Conservation (phyloP, 495 filamentous ascomycete species). For the Pseudevernia furfuracea region DNA sequence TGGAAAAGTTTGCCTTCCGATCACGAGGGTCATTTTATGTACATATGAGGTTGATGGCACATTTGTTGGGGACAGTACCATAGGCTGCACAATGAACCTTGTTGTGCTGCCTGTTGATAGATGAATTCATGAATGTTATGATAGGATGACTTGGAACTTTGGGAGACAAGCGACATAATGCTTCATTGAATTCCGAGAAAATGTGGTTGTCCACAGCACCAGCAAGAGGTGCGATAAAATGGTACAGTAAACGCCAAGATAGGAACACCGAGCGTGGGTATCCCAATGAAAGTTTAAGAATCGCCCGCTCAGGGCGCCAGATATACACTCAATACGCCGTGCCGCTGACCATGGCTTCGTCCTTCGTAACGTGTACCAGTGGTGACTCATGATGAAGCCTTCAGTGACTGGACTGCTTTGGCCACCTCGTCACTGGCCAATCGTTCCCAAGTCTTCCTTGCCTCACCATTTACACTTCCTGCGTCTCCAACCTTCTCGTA, state of each 20-base stretch:
- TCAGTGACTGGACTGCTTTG: slow-evolving; percentile 45
- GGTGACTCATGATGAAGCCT: slow-evolving; percentile 4
- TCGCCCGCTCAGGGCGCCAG: slow-evolving; percentile 6
- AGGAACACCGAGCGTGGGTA: not conserved
- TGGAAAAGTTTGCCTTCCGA: not conserved
- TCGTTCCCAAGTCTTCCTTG: slow-evolving; percentile 56
- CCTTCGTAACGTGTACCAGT: not conserved
- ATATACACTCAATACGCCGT: slow-evolving; percentile 1
- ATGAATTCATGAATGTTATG: not conserved
- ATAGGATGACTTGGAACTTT: not conserved
- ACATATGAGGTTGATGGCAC: not conserved
- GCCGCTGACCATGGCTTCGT: slow-evolving; percentile 6
- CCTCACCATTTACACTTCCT: slow-evolving; percentile 47
- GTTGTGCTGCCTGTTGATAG: not conserved
- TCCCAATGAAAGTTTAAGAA: not conserved
- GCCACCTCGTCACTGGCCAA: slow-evolving; percentile 68
- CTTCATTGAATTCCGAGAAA: not conserved
- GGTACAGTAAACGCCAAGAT: not conserved
- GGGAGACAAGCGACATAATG: not conserved
- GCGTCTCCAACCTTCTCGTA: slow-evolving; percentile 69
- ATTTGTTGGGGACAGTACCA: not conserved
- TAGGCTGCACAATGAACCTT: not conserved
- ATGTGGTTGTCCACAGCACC: not conserved
- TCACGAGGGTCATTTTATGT: not conserved
- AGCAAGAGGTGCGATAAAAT: not conserved